Base-by-base conservation (phyloP, 2,329 filamentous ascomycete species). In the Verticillium nonalfalfae region DNA sequence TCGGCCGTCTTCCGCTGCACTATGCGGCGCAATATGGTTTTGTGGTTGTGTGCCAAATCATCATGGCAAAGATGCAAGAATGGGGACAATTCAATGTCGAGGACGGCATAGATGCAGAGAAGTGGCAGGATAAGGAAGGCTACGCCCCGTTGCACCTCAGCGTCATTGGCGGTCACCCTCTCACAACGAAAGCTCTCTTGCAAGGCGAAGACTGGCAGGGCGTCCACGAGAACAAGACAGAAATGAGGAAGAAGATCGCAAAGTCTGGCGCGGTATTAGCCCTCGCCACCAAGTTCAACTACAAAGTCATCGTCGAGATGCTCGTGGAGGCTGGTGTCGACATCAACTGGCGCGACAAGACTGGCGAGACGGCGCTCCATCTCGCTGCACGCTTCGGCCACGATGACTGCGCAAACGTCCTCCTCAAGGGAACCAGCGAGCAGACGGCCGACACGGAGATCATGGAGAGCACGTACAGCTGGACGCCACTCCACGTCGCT, bases 1-100 rank as follows among this genome's bases (percentile, higher is more conserved):
- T 94, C 63, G 93, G 92, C 2, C 89, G 94, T 4, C 83, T 94
- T 14, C 93, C 94, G 1, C 81, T 98, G 11, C 94, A 98, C 73
- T 97, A 97, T 71, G 93, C 93, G 2, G 94, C 95, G 0, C 93
- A 98, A 72, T 97, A 96, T 71, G 95, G 95, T 2, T 93, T 97
- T 68, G 90, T 95, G 3, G 85, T 92, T n/a, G 88, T 97, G 10
- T 97, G 92, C 70, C 85, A 96, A 71, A 82, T 93, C 31, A 84
- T 98, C 66, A 93, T 97, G 78, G 87, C 89, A 65, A 89, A 90
- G 69, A 93, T 99, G 87, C 90, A 94, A 71, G 83, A 87, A 31
- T 98, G 94, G 94, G 85, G 85, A 15, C 88, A 96, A 68, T 97
- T 97, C 70, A 84, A 96, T 69, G 87, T 93, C 34, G 85, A 87